Evolutionary conservation across 257 asterid species (phyloP).

Genomic region (Solanum stenotomum): DNA sequence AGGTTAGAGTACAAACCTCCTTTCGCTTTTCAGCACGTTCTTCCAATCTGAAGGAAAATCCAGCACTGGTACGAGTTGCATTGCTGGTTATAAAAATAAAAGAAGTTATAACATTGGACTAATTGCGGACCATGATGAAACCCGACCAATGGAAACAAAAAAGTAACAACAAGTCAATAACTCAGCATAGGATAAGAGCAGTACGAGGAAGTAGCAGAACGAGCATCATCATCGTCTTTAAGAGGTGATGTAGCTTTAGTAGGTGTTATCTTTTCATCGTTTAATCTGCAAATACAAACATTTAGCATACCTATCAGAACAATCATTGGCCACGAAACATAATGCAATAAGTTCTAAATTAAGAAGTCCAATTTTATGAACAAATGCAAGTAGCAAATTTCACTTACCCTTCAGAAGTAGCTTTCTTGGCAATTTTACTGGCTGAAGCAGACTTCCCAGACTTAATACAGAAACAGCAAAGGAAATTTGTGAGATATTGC

Average conservation of each 20-base stretch:
- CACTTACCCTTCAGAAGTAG: conserved; percentile 39
- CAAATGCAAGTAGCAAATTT: background rate
- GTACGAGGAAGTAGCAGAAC: conserved; percentile 72
- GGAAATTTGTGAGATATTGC: background rate
- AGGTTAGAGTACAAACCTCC: conserved; percentile 3
- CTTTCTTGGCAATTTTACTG: conserved; percentile 17
- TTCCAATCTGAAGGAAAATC: conserved; percentile 64
- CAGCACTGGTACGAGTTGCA: conserved; percentile 33
- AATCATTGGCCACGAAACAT: background rate
- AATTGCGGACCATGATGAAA: background rate
- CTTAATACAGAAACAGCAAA: conserved; percentile 14
- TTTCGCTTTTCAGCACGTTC: conserved; percentile 55
- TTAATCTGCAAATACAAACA: conserved; percentile 27
- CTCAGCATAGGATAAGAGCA: conserved; percentile 1
- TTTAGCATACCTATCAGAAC: background rate
- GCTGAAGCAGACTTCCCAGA: conserved; percentile 31
- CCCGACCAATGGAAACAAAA: background rate
- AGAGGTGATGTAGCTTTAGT: conserved; percentile 13
- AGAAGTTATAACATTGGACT: background rate
- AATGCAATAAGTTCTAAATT: background rate
- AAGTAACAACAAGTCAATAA: background rate
- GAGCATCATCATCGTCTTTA: conserved; percentile 57
- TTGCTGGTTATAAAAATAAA: conserved; percentile 18
- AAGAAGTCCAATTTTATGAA: background rate
- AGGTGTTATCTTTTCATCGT: conserved; percentile 20